Base-by-base conservation (phyloP, 2,329 filamentous ascomycete genomes). In the Kalaharituber pfeilii region DNA sequence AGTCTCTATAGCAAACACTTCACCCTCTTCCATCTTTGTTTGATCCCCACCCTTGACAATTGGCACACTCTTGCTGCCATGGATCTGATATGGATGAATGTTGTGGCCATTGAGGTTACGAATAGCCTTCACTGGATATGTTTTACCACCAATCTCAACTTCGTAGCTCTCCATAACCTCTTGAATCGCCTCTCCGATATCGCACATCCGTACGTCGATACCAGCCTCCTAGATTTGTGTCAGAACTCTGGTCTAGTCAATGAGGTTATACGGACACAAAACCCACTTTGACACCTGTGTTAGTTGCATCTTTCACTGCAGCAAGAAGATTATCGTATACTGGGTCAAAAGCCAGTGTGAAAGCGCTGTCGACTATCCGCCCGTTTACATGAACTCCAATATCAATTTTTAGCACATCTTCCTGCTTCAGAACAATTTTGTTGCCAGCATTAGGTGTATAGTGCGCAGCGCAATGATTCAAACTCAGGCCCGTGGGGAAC, bases 21-120 rank as follows among this genome's bases (percentile, higher is more conserved):
- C 88, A 42, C 87, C 87, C 70, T 95, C 89, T 71, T 95, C 88
- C 89, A 96, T 96, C 75, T 94, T 94, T 52, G 86, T 93, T 67
- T 82, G 80, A 65, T 94, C 86, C 58, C 78, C 78, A 58, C 80
- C 82, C 73, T 94, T 94, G 60, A 95, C 86, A 64, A 95, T 94
- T 0, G 88, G 89, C 51, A 95, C 86, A 61, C 84, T 87, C 75
- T 95, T 95, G 64, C 80, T 84, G 55, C 88, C 87, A 70, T 95
- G 88, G 63, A 95, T 95, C 67, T 80, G 81, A 72, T 88, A 91
- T 58, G 80, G 87, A 54, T 85, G 75, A 65, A 95, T 95, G 62
- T 84, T 89, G 72, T 95, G 88, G 8, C 86, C 87, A 65, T 84
- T 89, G 57, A 94, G 73, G 71, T 91, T 91, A 60, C 84, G 81